Evolutionary conservation across 345 rosid genomes (phyloP).

Genomic region (Ailanthus altissimus): DNA sequence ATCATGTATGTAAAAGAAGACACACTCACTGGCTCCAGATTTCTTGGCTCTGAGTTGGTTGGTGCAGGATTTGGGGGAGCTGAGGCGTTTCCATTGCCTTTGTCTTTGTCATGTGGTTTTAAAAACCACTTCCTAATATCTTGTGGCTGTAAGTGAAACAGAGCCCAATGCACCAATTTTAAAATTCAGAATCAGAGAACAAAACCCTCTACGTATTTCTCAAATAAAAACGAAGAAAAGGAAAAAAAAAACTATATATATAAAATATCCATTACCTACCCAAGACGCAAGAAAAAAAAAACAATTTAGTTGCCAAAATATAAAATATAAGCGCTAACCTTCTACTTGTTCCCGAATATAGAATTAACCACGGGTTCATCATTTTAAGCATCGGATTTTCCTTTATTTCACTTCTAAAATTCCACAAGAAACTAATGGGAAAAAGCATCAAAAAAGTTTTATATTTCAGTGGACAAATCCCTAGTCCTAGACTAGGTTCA

Average conservation of each 20-base stretch:
- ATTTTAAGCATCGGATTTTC: not conserved
- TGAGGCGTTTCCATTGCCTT: conserved; percentile 48
- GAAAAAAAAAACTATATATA: not conserved
- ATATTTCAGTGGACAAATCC: not conserved
- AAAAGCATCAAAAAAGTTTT: not conserved
- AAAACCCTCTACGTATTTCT: not conserved
- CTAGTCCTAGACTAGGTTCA: not conserved
- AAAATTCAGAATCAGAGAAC: not conserved
- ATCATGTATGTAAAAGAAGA: conserved; percentile 2
- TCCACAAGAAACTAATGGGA: not conserved
- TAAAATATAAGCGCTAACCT: not conserved
- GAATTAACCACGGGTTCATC: not conserved
- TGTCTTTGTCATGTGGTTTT: conserved; percentile 85
- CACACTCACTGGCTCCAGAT: conserved; percentile 52
- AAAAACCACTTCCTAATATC: conserved; percentile 97
- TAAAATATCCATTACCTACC: not conserved
- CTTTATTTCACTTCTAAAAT: too few species aligned
- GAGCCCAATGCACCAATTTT: not conserved
- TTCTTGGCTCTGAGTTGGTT: too few species aligned
- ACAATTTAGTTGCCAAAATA: too few species aligned
- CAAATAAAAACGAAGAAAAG: not conserved
- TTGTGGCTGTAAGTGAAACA: conserved; percentile 53
- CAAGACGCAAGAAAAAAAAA: too few species aligned
- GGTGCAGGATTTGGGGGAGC: conserved; percentile 40
- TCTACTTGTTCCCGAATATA: not conserved